Evolutionary conservation across 2,329 filamentous ascomycete genomes (phyloP), one percentile per base, ranked within the genome.

Genomic region (Penicillium decumbens): DNA sequence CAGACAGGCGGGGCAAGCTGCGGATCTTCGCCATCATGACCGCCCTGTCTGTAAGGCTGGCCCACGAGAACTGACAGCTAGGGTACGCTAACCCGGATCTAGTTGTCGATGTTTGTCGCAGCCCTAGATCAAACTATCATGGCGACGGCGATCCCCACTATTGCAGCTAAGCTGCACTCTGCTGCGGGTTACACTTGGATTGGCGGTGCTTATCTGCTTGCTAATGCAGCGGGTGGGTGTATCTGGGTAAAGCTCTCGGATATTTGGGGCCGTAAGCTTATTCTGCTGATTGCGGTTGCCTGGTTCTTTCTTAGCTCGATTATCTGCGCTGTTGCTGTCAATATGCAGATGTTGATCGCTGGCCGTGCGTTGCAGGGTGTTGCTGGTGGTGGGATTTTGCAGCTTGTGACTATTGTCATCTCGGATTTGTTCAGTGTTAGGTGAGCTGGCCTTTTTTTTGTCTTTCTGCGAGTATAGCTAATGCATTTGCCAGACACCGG

Each of bases 161-260:
- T 84, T 45, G 73, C 75, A 13, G 72, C 76, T 29, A 76, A 86
- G 51, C 80, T 91, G 53, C 63, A 82, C 39, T 87, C 85, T 5
- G 81, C 81, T 3, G 74, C 80, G 13, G 87, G 86, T 23, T 91
- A 89, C 68, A 82, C 83, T 12, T 91, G 87, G 88, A 86, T 92
- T 52, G 87, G 87, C 1, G 83, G 80, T 25, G 81, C 87, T 0
- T 91, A 87, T 65, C 74, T 89, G 3, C 79, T 91, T 9, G 84
- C 83, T 13, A 82, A 82, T 60, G 83, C 85, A 0, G 83, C 85
- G 0, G 77, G 77, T 1, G 81, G 80, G 0, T 85, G 86, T 0
- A 79, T 85, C n/a, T 90, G 87, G 87, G 85, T 83, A 3, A 80
- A 80, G 43, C 58, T 80, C 1, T 76, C 72, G 3, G 79, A 82